Evolutionary conservation across 495 filamentous ascomycete species (phyloP).

Genomic region (Penicillium daleae): DNA sequence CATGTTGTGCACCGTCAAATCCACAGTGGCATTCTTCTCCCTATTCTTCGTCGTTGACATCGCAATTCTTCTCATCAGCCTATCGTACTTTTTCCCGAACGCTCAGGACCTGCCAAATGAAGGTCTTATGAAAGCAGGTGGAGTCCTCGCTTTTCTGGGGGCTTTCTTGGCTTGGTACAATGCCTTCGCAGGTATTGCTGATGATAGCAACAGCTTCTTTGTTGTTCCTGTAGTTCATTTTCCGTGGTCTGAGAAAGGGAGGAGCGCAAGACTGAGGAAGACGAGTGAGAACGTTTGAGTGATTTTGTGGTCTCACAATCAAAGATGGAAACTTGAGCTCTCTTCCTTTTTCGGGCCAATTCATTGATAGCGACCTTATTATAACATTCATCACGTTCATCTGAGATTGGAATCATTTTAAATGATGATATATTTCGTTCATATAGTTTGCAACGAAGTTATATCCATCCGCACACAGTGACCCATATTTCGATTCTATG

Average conservation of each 20-base stretch:
- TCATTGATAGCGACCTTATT: neutral
- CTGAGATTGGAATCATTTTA: neutral
- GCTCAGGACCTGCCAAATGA: slow-evolving; percentile 45
- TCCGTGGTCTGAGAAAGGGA: slow-evolving; percentile 67
- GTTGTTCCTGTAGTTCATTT: slow-evolving; percentile 87
- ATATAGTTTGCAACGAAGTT: neutral
- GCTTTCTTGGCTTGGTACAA: slow-evolving; percentile 92
- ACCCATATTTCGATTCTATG: neutral
- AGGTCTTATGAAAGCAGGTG: slow-evolving; percentile 68
- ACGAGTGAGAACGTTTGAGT: neutral
- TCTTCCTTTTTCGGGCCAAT: too few relatives aligned
- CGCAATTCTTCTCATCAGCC: slow-evolving; percentile 76
- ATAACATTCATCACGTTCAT: neutral
- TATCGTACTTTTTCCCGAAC: slow-evolving; percentile 61
- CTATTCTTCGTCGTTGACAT: slow-evolving; percentile 88
- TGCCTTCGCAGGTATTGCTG: slow-evolving; percentile 85
- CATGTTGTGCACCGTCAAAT: slow-evolving; percentile 80
- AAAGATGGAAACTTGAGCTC: too few relatives aligned
- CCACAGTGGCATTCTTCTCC: slow-evolving; percentile 87
- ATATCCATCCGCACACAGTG: too few relatives aligned
- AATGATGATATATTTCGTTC: neutral
- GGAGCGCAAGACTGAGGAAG: neutral
- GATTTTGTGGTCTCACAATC: neutral
- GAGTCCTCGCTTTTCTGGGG: slow-evolving; percentile 77
- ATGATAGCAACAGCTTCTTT: slow-evolving; percentile 82